Evolutionary conservation across 1,284 basidiomycete species (phyloP), one percentile per base, ranked within the genome.

Genomic region (Chondrostereum purpureum): DNA sequence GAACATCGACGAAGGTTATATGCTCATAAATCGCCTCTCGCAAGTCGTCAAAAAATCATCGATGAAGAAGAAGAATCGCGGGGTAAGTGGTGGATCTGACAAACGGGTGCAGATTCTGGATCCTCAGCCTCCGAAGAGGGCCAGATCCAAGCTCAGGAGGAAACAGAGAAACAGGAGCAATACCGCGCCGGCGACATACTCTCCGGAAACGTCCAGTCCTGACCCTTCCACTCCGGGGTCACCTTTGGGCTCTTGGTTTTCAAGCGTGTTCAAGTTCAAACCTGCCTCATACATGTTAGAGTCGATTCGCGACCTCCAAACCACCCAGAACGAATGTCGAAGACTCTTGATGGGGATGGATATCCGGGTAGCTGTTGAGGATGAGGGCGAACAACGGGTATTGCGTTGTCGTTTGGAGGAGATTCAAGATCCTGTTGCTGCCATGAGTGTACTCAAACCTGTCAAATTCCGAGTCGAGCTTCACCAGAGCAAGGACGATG

Each of bases 241-340:
- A 14, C 64, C 72, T 11, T 88, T 85, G 61, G 79, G 86, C 40
- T 81, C 79, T 47, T 97, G 94, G 94, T 82, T 98, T 53, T 80
- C 82, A 43, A 88, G 85, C 51, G 75, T 96, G 39, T 95, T 97
- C 77, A 87, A 82, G 58, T 85, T 90, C 71, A 90, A 85, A 58
- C 81, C 88, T 0, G 70, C 78, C 13, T 74, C 70, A 12, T 83
- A 81, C 61, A 68, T 68, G 35, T 65, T 92, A 2, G 64, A 79
- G 37, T 92, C 89, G 2, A 68, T 72, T 8, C 72, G 83, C 48
- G 82, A 88, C 51, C 69, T 77, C n/a, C 71, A 78, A 43, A 76
- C 73, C 19, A 87, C 90, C 4, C 70, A 84, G 44, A 77, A 77
- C 52, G 85, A 88, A 60, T 90, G 87, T 64, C 72, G 81, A 47